Conservation (phyloP, 1,139 yeast species). For the Candida glucosophila region DNA sequence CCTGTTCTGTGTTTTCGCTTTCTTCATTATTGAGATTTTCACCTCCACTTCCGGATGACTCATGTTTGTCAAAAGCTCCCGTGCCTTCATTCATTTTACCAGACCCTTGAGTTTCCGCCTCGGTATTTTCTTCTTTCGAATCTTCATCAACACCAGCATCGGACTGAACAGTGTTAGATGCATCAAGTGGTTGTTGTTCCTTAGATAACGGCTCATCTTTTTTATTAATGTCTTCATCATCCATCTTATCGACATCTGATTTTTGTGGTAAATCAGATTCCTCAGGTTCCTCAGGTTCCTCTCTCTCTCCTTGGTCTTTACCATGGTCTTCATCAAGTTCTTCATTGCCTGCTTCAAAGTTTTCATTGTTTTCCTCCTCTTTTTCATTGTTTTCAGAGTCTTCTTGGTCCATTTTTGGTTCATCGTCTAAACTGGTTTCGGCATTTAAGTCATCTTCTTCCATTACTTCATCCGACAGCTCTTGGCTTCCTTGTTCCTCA, state of each 20-base stretch:
- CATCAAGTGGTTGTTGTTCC: conserved; percentile 9
- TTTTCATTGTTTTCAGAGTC: conserved; percentile 13
- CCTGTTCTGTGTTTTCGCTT: background rate
- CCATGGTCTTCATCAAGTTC: conserved; percentile 14
- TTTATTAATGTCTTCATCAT: conserved; percentile 9
- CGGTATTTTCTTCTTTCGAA: conserved; percentile 31
- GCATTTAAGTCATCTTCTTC: conserved; percentile 21
- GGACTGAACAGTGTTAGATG: too few relatives aligned
- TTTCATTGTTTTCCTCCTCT: conserved; percentile 13
- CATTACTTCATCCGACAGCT: conserved; percentile 26
- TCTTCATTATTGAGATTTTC: conserved; percentile 1
- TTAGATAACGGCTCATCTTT: conserved; percentile 12
- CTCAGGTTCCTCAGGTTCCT: conserved; percentile 17
- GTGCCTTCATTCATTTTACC: conserved; percentile 75
- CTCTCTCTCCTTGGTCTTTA: conserved; percentile 16
- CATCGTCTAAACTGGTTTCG: conserved; percentile 12
- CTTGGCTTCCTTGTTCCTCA: conserved; percentile 55
- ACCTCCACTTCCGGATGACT: conserved; percentile 50
- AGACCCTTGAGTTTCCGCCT: conserved; percentile 55
- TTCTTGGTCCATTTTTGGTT: conserved; percentile 1
- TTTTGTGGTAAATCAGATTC: conserved; percentile 15
- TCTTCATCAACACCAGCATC: conserved; percentile 12
- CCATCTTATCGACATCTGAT: conserved; percentile 2
- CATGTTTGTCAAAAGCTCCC: conserved; percentile 58
- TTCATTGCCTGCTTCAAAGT: conserved; percentile 11